Evolutionary conservation across 2,329 filamentous ascomycete species (phyloP), one percentile per base, ranked within the genome.

Genomic region (Orbilia blumenaviensis): DNA sequence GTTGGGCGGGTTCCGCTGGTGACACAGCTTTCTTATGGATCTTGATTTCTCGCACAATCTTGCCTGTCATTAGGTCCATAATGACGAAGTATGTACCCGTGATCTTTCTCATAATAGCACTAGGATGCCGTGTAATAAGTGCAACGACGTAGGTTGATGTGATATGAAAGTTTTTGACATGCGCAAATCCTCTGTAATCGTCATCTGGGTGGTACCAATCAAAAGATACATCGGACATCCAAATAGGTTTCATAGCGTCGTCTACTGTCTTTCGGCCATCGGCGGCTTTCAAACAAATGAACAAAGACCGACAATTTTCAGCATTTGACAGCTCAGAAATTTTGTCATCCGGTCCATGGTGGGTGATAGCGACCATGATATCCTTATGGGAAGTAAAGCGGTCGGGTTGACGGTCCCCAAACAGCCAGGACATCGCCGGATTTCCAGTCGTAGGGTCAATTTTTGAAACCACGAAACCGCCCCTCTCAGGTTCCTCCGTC

Each of bases 81-180:
- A 81, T 72, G 25, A 78, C 60, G 64, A 81, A 81, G 69, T 79
- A 78, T 7, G 79, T 81, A 34, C 79, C 78, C 2, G 78, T 80
- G 36, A 81, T 78, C 72, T 81, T 81, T 16, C 78, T 75, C 62
- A 80, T 77, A 8, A 61, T 68, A 32, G 74, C 63, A 25, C 78
- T 78, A 50, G 78, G 79, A 41, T 80, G 79, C 16, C 79, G 77
- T 21, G 79, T 79, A 16, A 80, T 78, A 2, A 81, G 79, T n/a
- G 78, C 80, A 32, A 81, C 78, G n/a, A 81, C 61, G 56, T 79
- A 76, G 21, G 78, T 79, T 69, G 71, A 80, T 8, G 80, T 81
- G 16, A 81, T 62, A 72, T 81, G 79, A 41, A 80, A 81, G 68
- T 80, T 81, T 44, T 80, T 80, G 12, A 81, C 52, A 52, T 80